These are phyloP conservation scores for Aspergillus fumigatiaffinis DNA, from an alignment of 2,329 filamentous ascomycete genomes.

Conservation along the genomic window DNA sequence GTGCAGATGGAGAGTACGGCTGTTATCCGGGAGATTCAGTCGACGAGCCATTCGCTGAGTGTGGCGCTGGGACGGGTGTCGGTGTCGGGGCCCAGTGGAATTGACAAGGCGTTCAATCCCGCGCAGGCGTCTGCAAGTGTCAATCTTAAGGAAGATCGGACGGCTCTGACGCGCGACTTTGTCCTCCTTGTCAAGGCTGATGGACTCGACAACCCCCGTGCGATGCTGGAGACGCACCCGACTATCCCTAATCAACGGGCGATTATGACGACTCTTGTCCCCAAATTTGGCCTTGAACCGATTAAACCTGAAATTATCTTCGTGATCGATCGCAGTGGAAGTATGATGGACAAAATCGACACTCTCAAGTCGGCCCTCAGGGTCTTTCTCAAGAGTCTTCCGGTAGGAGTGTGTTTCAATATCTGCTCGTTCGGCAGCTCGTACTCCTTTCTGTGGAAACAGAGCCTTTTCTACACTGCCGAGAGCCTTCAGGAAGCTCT, in stretches of 20 bases:
- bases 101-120: conserved; percentile 48
- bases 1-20: conserved; percentile 55
- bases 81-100: conserved; percentile 26
- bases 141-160: conserved; percentile 38
- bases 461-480: conserved; percentile 46
- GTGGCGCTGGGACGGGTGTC: conserved; percentile 61
- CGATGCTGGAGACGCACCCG: conserved; percentile 64
- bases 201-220: conserved; percentile 57
- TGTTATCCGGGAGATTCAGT: conserved; percentile 59
- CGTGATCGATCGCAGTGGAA: conserved; percentile 67
- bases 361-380: conserved; percentile 49
- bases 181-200: conserved; percentile 61
- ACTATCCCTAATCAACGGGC: conserved; percentile 59
- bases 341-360: conserved; percentile 48
- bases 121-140: conserved; percentile 61
- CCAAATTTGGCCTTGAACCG: conserved; percentile 60
- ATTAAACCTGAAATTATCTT: conserved; percentile 64
- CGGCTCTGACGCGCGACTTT: conserved; percentile 57
- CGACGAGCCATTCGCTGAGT: conserved; percentile 64
- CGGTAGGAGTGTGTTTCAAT: conserved; percentile 53
- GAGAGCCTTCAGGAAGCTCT: conserved; percentile 44
- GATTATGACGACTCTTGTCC: conserved; percentile 67
- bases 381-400: conserved; percentile 58
- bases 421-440: conserved; percentile 56
- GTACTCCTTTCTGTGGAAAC: conserved; percentile 46